These are phyloP conservation scores for Wallemia hederae DNA, from an alignment of 1,284 basidiomycete species.

Conservation along the genomic window DNA sequence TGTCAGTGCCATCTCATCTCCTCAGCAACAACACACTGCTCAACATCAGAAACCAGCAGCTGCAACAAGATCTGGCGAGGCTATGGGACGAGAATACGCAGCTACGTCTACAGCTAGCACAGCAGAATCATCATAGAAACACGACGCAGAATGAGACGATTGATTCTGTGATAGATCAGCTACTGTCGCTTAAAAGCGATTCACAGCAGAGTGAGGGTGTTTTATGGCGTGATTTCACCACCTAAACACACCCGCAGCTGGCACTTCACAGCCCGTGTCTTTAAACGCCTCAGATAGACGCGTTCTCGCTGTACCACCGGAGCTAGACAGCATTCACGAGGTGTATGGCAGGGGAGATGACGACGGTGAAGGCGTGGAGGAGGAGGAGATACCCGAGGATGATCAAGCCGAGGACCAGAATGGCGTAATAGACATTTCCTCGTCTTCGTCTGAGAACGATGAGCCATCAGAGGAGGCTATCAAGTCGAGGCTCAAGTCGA, in stretches of 20 bases:
- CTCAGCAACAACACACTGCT: not conserved
- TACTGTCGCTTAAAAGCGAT: not conserved
- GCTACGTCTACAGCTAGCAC: not conserved
- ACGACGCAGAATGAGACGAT: not conserved
- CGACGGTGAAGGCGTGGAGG: no score
- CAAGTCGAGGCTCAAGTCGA: not conserved
- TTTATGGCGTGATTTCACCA: no score
- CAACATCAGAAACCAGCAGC: not conserved
- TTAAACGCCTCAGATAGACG: no score
- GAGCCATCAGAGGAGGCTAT: not conserved
- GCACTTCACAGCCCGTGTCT: not conserved
- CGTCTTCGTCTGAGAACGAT: not conserved
- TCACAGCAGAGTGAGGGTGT: not conserved
- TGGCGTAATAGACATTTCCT: no score
- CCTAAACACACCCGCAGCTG: not conserved
- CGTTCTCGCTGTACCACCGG: not conserved
- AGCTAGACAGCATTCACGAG: not conserved
- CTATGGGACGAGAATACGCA: not conserved
- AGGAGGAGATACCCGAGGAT: not conserved
- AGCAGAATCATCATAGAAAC: not conserved
- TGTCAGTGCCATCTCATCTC: no score
- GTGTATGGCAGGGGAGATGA: no score
- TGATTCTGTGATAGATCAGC: not conserved
- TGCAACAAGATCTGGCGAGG: not conserved
- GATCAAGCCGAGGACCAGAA: not conserved